phyloP scores from a whole-genome alignment of 176 grass and related monocot genomes.

The Oryza glaberrima region DNA sequence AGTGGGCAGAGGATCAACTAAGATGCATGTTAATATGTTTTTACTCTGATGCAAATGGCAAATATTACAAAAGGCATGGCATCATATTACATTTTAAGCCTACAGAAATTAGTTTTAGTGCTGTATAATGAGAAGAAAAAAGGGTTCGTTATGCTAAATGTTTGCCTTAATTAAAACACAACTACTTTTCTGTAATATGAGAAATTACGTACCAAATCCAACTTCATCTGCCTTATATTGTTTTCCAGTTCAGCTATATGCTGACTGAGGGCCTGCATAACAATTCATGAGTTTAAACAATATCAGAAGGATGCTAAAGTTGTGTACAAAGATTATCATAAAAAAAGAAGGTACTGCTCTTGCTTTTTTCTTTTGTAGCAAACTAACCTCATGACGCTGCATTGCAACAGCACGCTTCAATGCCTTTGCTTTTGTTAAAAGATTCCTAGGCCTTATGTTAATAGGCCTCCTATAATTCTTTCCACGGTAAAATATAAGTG shows the following conservation, averaged over 20 bases:
- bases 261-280: conserved; percentile 86
- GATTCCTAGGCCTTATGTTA: conserved; percentile 93
- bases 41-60: not conserved
- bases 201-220: conserved; percentile 74
- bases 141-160: not conserved
- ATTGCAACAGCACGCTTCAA: conserved; percentile 92
- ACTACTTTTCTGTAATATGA: conserved; percentile 8
- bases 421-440: conserved; percentile 94
- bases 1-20: not conserved
- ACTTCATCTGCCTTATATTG: conserved; percentile 78
- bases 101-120: not conserved
- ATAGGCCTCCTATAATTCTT: conserved; percentile 97
- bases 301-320: conserved; percentile 20
- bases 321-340: not conserved
- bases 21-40: not conserved
- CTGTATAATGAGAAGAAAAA: not conserved
- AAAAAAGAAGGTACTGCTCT: not conserved
- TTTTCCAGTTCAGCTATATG: conserved; percentile 80
- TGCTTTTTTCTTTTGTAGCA: not conserved
- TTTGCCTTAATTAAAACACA: not conserved
- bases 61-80: not conserved
- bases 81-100: not conserved
- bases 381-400: conserved; percentile 96
- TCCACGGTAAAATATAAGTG: conserved; percentile 93
- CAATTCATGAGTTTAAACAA: conserved; percentile 29